These are phyloP conservation scores for Colletotrichum lindemuthianum DNA, from an alignment of 2,329 filamentous ascomycete species.

Conservation along the genomic window DNA sequence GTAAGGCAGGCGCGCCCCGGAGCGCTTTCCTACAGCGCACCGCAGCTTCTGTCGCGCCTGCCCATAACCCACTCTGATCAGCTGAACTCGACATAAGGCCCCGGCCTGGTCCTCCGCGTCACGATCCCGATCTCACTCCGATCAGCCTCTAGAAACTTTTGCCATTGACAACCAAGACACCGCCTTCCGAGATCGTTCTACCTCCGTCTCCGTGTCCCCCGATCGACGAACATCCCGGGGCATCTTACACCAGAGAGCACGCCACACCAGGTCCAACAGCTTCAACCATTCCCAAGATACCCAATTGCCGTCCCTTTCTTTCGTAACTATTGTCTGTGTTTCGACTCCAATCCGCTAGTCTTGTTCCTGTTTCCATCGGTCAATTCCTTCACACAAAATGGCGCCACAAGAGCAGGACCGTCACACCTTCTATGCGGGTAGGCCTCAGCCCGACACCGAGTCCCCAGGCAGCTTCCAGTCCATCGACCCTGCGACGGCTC, in stretches of 20 bases:
- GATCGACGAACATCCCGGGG: slow-evolving; percentile 24
- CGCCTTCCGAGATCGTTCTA: slow-evolving; percentile 6
- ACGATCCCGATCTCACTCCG: slow-evolving; percentile 30
- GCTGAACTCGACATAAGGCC: slow-evolving; percentile 25
- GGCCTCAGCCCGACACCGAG: slow-evolving; percentile 67
- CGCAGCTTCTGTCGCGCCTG: slow-evolving; percentile 2
- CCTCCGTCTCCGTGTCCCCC: slow-evolving; percentile 23
- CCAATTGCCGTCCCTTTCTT: slow-evolving; percentile 10
- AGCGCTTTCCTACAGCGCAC: too few species aligned
- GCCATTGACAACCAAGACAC: slow-evolving; percentile 1
- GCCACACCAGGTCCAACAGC: neutral
- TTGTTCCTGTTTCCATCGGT: slow-evolving; percentile 8
- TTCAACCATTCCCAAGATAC: slow-evolving; percentile 1
- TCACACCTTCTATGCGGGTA: slow-evolving; percentile 81
- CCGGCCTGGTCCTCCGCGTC: slow-evolving; percentile 24
- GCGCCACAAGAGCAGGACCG: slow-evolving; percentile 34
- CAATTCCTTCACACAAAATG: slow-evolving; percentile 16
- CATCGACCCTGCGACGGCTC: slow-evolving; percentile 77
- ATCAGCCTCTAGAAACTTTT: slow-evolving; percentile 12
- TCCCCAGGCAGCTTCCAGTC: slow-evolving; percentile 74
- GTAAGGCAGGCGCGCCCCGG: too few species aligned
- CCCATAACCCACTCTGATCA: slow-evolving; percentile 4
- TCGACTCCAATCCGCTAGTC: too few species aligned
- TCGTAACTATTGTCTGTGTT: neutral
- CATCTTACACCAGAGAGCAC: neutral